Conservation (phyloP, 768 basidiomycete genomes). For the Scleroderma citrinum region DNA sequence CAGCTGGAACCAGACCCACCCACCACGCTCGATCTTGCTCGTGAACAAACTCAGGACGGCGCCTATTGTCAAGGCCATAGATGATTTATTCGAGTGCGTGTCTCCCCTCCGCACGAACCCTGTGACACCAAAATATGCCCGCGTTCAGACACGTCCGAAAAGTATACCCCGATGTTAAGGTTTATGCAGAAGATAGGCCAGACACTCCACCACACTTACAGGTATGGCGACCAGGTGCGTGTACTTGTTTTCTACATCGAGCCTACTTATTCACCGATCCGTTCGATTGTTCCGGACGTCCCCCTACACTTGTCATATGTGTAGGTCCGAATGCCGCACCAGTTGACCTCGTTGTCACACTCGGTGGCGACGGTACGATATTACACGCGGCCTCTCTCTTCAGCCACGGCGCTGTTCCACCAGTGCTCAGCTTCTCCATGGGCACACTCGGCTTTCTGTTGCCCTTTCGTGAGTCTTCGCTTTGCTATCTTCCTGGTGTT, state of each 20-base stretch:
- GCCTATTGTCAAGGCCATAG: constrained; percentile 70
- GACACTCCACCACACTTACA: constrained; percentile 61
- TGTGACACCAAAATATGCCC: constrained; percentile 5
- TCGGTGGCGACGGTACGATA: constrained; percentile 95
- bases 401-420: constrained; percentile 85
- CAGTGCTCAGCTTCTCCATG: constrained; percentile 60
- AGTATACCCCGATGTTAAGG: constrained; percentile 54
- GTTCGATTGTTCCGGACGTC: too few species aligned
- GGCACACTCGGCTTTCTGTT: constrained; percentile 91
- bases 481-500: not conserved
- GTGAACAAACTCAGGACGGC: constrained; percentile 79
- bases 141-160: constrained; percentile 46
- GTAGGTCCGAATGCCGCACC: constrained; percentile 46
- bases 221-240: constrained; percentile 60
- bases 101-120: not conserved
- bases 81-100: constrained; percentile 63
- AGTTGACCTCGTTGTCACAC: constrained; percentile 83
- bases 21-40: constrained; percentile 62
- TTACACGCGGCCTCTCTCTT: constrained; percentile 91
- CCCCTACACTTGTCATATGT: not conserved
- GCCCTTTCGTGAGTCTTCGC: constrained; percentile 74
- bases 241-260: constrained; percentile 1
- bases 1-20: constrained; percentile 7
- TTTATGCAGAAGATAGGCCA: constrained; percentile 60
- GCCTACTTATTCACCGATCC: not conserved